Evolutionary conservation across 768 basidiomycete species (phyloP), one percentile per base, ranked within the genome.

Genomic region (Tephrocybe sp.): DNA sequence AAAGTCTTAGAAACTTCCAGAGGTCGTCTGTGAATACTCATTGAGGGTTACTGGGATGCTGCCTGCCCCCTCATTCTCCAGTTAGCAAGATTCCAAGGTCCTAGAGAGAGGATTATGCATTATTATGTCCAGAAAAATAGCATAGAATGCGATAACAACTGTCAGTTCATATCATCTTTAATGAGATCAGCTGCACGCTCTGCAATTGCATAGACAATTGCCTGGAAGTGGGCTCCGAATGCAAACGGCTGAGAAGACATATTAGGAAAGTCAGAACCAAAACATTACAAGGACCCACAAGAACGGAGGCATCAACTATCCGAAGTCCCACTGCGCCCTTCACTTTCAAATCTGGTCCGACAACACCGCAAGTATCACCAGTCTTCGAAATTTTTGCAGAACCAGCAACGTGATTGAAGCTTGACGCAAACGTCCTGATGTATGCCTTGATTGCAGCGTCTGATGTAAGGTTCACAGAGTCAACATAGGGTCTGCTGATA

Each of bases 141-240:
- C n/a, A n/a, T n/a, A n/a, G n/a, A n/a, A n/a, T n/a, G n/a, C n/a
- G n/a, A n/a, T n/a, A n/a, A n/a, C n/a, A n/a, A n/a, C n/a, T n/a
- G n/a, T n/a, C n/a, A n/a, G n/a, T n/a, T n/a, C n/a, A n/a, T n/a
- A n/a, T n/a, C n/a, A n/a, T n/a, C 28, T 34, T 37, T 46, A 23
- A 53, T 28, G n/a, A 53, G 30, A 21, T 53, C 51, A 20, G 51
- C 26, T 33, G 45, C 45, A 8, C 51, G 45, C 42, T 53, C 51
- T 12, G 51, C 51, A 23, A 53, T 33, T 14, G 38, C 38, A 12
- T 47, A 53, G 17, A 53, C 45, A 7, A 40, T 24, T 3, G 51
- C 51, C 28, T 53, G 51, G 24, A 45, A 23, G 28, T 53, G 51
- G 25, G 51, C 51, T 15, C 37, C 51, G n/a, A 40, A 40, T 4